phyloP scores from a whole-genome alignment of 2,329 filamentous ascomycete genomes.

The Fonsecaea pedrosoi region DNA sequence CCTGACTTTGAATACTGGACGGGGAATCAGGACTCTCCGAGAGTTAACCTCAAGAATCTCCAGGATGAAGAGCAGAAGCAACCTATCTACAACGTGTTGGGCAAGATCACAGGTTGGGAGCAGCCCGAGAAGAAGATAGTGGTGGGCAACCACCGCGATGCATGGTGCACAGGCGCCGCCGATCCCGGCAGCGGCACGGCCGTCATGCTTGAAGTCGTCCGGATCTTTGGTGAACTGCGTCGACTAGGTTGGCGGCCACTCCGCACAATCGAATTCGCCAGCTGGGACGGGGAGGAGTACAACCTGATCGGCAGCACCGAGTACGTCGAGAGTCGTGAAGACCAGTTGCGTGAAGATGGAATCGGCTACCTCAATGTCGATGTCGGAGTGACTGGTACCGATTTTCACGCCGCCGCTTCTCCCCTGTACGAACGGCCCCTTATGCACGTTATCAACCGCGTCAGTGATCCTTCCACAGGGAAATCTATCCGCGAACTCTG shows the following conservation, averaged over 20 bases:
- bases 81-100: conserved; percentile 90
- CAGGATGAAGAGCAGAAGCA: conserved; percentile 84
- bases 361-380: conserved; percentile 93
- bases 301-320: conserved; percentile 94
- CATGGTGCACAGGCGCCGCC: conserved; percentile 86
- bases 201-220: conserved; percentile 85
- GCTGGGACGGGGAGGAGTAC: conserved; percentile 94
- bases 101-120: conserved; percentile 82
- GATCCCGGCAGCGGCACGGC: conserved; percentile 89
- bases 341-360: conserved; percentile 73
- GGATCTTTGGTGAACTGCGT: conserved; percentile 80
- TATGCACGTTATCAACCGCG: conserved; percentile 73
- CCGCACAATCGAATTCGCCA: conserved; percentile 95
- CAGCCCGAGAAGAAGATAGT: conserved; percentile 82
- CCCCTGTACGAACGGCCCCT: conserved; percentile 79
- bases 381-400: conserved; percentile 74
- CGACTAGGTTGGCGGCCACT: conserved; percentile 84
- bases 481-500: conserved; percentile 76
- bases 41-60: conserved; percentile 81
- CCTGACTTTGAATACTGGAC: conserved; percentile 80
- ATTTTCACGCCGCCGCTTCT: conserved; percentile 79
- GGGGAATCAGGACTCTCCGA: conserved; percentile 75
- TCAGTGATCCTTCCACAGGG: conserved; percentile 67
- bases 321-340: conserved; percentile 84
- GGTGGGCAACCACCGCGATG: conserved; percentile 90